Base-by-base conservation (phyloP, 2,329 filamentous ascomycete genomes). In the Ophiobolus disseminans region DNA sequence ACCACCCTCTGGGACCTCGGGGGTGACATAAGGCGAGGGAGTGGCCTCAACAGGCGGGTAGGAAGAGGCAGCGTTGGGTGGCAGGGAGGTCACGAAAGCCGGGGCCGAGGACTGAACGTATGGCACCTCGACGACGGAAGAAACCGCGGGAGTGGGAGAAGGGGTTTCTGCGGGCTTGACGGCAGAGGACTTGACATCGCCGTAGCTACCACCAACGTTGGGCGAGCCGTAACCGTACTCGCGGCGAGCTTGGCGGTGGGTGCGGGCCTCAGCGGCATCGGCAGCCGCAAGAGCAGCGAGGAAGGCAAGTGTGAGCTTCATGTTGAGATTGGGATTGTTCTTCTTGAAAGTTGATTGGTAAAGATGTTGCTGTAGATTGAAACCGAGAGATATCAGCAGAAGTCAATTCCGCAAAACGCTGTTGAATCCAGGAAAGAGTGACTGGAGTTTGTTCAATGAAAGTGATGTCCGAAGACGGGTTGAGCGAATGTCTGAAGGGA, bases 351-450 rank as follows among this genome's bases (percentile, higher is more conserved):
- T 40, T 25, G 31, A 40, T 34, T 13, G 37, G 41, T 45, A 36
- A 26, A 44, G 31, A 46, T 45, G 14, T 36, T 44, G 32, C n/a
- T 44, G 30, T 58, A 54, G 55, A 56, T 55, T 60, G 61, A 62
- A 31, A 54, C 57, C 50, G 48, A 56, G 53, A 45, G 40, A 63
- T 55, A 62, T 53, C 50, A 50, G 62, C 60, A 69, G 62, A 66
- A 66, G 44, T 64, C 60, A 60, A 65, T 66, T 68, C 60, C 62
- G 63, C 58, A 41, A 47, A 40, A 31, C 37, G 48, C 59, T 62
- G 55, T 48, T 58, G 48, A 53, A 58, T 58, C 63, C 65, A 65
- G 65, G 64, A 73, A 72, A 53, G 70, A 73, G 63, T 70, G 70
- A 71, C 68, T 71, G 63, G 62, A 62, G 55, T 53, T 62, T 50